Conservation (phyloP, 2,329 filamentous ascomycete genomes). For the Aspergillus transmontanensis region DNA sequence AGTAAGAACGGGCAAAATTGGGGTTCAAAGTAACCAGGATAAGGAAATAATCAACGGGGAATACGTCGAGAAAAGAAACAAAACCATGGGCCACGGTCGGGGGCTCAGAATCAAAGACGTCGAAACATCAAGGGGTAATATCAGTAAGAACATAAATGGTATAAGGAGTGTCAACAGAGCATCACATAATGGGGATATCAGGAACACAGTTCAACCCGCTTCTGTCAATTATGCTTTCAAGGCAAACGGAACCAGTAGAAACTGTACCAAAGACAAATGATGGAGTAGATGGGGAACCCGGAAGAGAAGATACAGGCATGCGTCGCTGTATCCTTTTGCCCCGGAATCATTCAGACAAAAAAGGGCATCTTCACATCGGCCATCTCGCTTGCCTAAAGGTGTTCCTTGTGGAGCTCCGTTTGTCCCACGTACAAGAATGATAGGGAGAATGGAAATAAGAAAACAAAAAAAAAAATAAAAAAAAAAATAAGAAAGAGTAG, state of each 20-base stretch:
- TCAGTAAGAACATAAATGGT: slow-evolving; percentile 23
- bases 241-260: slow-evolving; percentile 5
- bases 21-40: not conserved
- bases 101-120: slow-evolving; percentile 11
- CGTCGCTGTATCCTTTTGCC: not conserved
- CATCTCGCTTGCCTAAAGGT: not conserved
- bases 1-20: not conserved
- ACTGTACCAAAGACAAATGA: slow-evolving; percentile 10
- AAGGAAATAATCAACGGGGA: not conserved
- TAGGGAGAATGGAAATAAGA: slow-evolving; percentile 7
- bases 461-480: not conserved
- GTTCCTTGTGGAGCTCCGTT: slow-evolving; percentile 3
- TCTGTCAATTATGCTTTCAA: slow-evolving; percentile 13
- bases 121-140: slow-evolving; percentile 16
- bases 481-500: not conserved
- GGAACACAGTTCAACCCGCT: slow-evolving; percentile 9
- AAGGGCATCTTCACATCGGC: not conserved
- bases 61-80: not conserved
- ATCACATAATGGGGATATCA: not conserved
- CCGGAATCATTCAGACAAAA: not conserved
- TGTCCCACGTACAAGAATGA: slow-evolving; percentile 2
- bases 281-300: not conserved
- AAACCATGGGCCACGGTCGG: not conserved
- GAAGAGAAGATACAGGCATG: not conserved
- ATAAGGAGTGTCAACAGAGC: slow-evolving; percentile 22